Evolutionary conservation across 305 asterid genomes (phyloP), one percentile per base, ranked within the genome.

Genomic region (Plantago coronopus): DNA sequence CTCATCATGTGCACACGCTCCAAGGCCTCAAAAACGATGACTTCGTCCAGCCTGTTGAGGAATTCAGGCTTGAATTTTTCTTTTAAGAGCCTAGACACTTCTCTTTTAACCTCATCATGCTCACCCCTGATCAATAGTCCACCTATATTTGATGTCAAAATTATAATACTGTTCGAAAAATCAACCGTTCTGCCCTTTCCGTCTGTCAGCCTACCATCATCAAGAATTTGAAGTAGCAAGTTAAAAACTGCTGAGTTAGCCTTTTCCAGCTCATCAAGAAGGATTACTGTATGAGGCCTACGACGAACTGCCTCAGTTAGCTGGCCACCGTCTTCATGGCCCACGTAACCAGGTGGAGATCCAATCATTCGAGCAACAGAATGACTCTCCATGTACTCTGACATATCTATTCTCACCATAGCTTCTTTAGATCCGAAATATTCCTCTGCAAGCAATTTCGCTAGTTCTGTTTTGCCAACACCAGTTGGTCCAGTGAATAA

Each of bases 401-500:
- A 88, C 98, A 91, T 91, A 50, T 91, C 98, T 0, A 91, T 95
- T 56, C 98, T 87, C 68, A 86, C 85, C 98, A 91, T 91, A 63
- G 98, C 91, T 65, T 91, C 98, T 64, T 91, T 95, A 1, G 98
- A 86, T 29, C 98, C 97, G 31, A 88, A 91, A 84, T 91, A 91
- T 83, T 84, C 89, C 17, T 97, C 81, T 0, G 98, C 98, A 55
- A 91, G 68, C 0, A 96, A 77, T 60, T 91, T 91, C 0, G 97
- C 98, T 2, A 91, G 82, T 64, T 91, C 97, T 0, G 98, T 89
- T 71, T 91, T 91, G 13, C 98, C 98, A 15, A 91, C 96, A 45
- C 98, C 98, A 17, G 98, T 91, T 0, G 98, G 97, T 18, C 98
- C 98, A 0, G 96, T 88, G 31, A 91, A 91, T 79, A 91, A 89